Evolutionary conservation across 108 stramenopile species (phyloP).

Genomic region (Pseudonitzschia pungens): DNA sequence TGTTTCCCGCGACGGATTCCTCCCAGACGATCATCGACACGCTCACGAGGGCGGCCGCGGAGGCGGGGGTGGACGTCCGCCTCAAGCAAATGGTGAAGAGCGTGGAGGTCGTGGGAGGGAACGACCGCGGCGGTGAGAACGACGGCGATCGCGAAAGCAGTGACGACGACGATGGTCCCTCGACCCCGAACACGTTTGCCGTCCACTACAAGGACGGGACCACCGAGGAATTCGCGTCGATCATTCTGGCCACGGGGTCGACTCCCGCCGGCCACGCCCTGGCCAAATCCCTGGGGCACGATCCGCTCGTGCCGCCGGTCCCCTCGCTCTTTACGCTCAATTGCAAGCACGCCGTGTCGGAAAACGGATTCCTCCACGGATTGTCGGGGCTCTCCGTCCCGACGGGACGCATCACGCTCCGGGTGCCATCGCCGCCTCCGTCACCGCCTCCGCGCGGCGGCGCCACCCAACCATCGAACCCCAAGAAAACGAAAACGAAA

Average conservation of each 20-base stretch:
- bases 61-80: slow-evolving; percentile 64
- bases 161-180: not conserved
- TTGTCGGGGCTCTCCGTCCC: slow-evolving; percentile 79
- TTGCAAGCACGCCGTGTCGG: slow-evolving; percentile 49
- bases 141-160: not conserved
- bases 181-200: not conserved
- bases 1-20: slow-evolving; percentile 91
- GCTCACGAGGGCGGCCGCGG: slow-evolving; percentile 58
- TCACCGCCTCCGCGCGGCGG: not conserved
- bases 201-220: slow-evolving; percentile 27
- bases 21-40: slow-evolving; percentile 89
- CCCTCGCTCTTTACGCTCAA: slow-evolving; percentile 94
- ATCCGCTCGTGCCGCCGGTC: slow-evolving; percentile 64
- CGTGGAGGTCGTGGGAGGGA: slow-evolving; percentile 3
- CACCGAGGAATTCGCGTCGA: slow-evolving; percentile 57
- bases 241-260: slow-evolving; percentile 94
- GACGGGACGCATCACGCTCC: slow-evolving; percentile 48
- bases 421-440: slow-evolving; percentile 13
- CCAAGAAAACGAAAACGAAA: slow-evolving; percentile 31
- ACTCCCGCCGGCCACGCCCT: slow-evolving; percentile 82
- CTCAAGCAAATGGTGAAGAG: slow-evolving; percentile 45
- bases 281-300: slow-evolving; percentile 78
- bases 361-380: slow-evolving; percentile 67
- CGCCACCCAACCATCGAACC: slow-evolving; percentile 8
- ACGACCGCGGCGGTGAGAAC: too few species aligned